Evolutionary conservation across 208 protist genomes (phyloP).

Genomic region (Leishmania gerbilli): DNA sequence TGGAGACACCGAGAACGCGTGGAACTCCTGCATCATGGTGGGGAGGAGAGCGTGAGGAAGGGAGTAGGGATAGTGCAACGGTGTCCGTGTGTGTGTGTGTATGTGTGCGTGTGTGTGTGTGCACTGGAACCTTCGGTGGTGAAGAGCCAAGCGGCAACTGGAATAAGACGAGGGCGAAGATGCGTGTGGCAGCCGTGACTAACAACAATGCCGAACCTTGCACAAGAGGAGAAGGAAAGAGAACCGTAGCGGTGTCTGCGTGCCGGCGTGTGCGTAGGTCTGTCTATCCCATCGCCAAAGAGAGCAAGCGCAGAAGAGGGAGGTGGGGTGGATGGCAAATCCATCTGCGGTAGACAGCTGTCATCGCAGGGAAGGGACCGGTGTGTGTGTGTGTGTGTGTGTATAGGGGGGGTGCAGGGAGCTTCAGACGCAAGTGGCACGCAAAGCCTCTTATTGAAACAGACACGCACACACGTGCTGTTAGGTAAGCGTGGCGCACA

Average conservation of each 20-base stretch:
- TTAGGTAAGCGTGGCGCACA: not conserved
- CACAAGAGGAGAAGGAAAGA: not conserved
- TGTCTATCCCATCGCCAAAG: not conserved
- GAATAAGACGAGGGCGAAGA: not conserved
- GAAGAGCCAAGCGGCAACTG: not conserved
- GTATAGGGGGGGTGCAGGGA: not conserved
- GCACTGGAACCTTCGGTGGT: not conserved
- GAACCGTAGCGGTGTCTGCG: not conserved
- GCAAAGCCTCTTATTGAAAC: not conserved
- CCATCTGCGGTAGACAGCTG: not conserved
- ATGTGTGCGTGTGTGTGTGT: too few relatives aligned
- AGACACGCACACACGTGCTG: not conserved
- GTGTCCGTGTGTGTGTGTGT: not conserved
- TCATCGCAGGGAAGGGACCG: not conserved
- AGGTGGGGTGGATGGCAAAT: not conserved
- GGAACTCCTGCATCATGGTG: constrained; percentile 71
- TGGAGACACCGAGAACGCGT: constrained; percentile 76
- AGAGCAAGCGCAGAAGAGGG: not conserved
- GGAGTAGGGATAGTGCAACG: not conserved
- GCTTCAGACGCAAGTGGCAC: not conserved
- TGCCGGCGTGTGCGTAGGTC: not conserved
- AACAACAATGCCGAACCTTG: too few relatives aligned
- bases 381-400: not conserved
- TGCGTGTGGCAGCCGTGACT: too few relatives aligned
- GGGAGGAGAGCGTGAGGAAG: not conserved